Conservation (phyloP, 148 eudicot genomes). For the Vaccinium myrtillus region DNA sequence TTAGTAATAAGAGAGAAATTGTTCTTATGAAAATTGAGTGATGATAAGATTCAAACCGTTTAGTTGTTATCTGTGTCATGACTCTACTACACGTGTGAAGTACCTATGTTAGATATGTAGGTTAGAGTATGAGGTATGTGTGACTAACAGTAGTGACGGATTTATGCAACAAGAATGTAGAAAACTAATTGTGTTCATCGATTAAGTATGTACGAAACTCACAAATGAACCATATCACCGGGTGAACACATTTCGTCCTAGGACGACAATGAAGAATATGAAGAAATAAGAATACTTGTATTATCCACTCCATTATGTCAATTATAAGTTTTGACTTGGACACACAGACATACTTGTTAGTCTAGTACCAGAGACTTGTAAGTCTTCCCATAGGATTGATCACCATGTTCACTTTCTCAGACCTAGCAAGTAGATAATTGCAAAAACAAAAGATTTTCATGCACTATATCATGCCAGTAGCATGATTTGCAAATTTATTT, state of each 20-base stretch:
- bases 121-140: background rate
- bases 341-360: background rate
- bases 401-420: background rate
- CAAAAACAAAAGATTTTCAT: background rate
- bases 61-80: background rate
- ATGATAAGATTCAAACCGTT: background rate
- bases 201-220: background rate
- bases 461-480: background rate
- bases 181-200: background rate
- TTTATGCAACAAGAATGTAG: background rate
- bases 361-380: background rate
- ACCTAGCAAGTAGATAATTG: conserved; percentile 5
- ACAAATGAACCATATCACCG: background rate
- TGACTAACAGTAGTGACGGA: background rate
- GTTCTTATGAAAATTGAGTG: background rate
- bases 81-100: background rate
- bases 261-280: background rate
- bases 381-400: background rate
- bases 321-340: background rate
- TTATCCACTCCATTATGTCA: background rate
- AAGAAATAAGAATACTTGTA: background rate
- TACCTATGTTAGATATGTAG: background rate
- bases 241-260: background rate
- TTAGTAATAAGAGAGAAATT: background rate
- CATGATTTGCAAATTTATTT: background rate